Evolutionary conservation across 2,329 filamentous ascomycete species (phyloP).

Genomic region (Calonectria pseudoturangicola): DNA sequence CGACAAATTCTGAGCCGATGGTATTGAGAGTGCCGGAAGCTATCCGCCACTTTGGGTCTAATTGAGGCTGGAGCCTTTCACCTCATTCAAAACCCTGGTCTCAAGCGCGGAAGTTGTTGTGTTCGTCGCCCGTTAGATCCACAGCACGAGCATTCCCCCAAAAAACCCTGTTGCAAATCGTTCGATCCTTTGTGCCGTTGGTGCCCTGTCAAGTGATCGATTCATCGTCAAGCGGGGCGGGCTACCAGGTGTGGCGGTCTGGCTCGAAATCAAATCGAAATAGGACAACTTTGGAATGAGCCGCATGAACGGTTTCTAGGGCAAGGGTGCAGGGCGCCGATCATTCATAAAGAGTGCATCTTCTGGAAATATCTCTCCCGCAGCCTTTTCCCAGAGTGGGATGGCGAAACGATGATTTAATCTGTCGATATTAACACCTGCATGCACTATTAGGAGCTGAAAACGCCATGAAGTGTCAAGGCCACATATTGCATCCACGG

Average conservation of each 20-base stretch:
- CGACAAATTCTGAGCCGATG: conserved; percentile 16
- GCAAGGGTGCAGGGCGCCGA: conserved; percentile 18
- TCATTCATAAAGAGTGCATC: conserved; percentile 12
- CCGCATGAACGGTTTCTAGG: conserved; percentile 32
- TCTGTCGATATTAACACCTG: conserved; percentile 6
- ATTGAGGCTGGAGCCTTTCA: background rate
- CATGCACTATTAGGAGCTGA: conserved; percentile 18
- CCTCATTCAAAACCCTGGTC: background rate
- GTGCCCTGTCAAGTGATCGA: conserved; percentile 1
- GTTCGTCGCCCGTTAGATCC: background rate
- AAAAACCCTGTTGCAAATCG: conserved; percentile 17
- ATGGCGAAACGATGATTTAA: conserved; percentile 11
- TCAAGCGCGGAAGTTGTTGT: background rate
- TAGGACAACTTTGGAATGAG: conserved; percentile 12
- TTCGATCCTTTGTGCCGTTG: conserved; percentile 1
- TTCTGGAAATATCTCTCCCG: conserved; percentile 8
- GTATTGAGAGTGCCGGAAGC: background rate
- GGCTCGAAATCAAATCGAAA: conserved; percentile 20
- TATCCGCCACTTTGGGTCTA: background rate
- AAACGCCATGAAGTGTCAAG: conserved; percentile 9
- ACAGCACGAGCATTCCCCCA: background rate
- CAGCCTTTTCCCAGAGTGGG: conserved; percentile 16
- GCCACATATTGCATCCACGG: background rate
- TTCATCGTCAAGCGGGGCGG: conserved; percentile 28
- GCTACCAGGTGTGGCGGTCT: conserved; percentile 29